Evolutionary conservation across 1,284 basidiomycete species (phyloP).

Genomic region (Tilletia walkeri): DNA sequence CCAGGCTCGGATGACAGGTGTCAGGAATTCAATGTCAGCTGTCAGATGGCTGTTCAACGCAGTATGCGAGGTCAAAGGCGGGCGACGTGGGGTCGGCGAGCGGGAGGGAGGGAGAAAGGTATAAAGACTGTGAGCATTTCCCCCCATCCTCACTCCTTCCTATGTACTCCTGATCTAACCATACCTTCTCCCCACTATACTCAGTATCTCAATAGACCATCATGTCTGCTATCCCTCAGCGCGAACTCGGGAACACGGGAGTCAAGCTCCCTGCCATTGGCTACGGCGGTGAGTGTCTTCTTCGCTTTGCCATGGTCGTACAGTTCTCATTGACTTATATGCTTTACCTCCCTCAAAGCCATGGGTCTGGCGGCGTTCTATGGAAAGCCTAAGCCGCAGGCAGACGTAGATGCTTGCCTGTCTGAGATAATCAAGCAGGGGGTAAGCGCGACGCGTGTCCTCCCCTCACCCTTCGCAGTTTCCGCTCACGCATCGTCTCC

Average conservation of each 20-base stretch:
- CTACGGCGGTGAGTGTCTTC: constrained; percentile 25
- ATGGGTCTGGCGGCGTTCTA: constrained; percentile 23
- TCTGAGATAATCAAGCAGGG: constrained; percentile 29
- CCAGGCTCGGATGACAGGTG: too few relatives aligned
- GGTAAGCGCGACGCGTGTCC: constrained; percentile 20
- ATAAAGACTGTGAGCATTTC: too few relatives aligned
- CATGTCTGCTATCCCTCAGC: constrained; percentile 10
- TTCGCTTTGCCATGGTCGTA: too few relatives aligned
- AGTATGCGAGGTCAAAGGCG: too few relatives aligned
- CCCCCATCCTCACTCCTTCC: too few relatives aligned
- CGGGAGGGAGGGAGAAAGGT: too few relatives aligned
- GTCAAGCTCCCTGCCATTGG: constrained; percentile 32
- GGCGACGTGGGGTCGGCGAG: too few relatives aligned
- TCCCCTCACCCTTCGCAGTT: too few relatives aligned
- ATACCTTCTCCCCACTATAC: background rate
- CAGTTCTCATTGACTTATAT: too few relatives aligned
- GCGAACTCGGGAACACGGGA: constrained; percentile 29
- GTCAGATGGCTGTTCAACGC: too few relatives aligned
- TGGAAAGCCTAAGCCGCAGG: constrained; percentile 27
- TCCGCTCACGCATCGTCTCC: background rate
- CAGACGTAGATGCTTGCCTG: constrained; percentile 28
- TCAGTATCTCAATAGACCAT: background rate
- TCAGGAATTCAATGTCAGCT: too few relatives aligned
- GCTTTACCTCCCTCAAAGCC: background rate
- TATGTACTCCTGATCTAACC: too few relatives aligned